These are phyloP conservation scores for Fistulina hepatica DNA, from an alignment of 1,284 basidiomycete species.

Conservation along the genomic window DNA sequence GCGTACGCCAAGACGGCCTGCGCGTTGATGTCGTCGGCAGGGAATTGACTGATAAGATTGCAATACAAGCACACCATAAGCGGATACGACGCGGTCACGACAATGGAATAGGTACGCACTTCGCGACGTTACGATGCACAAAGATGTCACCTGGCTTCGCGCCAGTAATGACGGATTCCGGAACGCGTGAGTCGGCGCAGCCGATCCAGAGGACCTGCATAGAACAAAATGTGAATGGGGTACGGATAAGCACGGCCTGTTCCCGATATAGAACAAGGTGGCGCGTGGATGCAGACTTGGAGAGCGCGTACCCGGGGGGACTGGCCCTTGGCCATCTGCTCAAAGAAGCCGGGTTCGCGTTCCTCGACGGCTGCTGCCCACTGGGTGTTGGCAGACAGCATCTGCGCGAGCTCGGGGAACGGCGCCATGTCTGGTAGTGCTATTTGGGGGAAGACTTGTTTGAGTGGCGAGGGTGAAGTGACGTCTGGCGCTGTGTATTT, in stretches of 20 bases:
- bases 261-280: background rate
- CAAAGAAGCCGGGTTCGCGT: conserved; percentile 56
- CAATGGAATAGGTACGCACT: conserved; percentile 28
- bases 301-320: conserved; percentile 45
- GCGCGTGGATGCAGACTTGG: too few species aligned
- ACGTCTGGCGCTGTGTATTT: too few species aligned
- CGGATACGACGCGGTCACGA: background rate
- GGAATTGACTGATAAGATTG: conserved; percentile 62
- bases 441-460: too few species aligned
- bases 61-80: conserved; percentile 41
- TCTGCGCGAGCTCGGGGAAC: conserved; percentile 26
- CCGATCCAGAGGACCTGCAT: conserved; percentile 62
- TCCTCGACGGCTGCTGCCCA: conserved; percentile 51
- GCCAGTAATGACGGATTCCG: conserved; percentile 43
- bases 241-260: conserved; percentile 5
- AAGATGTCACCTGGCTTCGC: conserved; percentile 59
- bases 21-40: conserved; percentile 66
- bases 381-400: conserved; percentile 46
- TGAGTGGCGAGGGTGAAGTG: too few species aligned
- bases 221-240: background rate
- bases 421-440: conserved; percentile 15
- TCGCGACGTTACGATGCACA: conserved; percentile 57
- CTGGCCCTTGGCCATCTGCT: conserved; percentile 53
- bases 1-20: conserved; percentile 77
- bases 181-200: conserved; percentile 59